phyloP scores from a whole-genome alignment of 345 rosid genomes.

The Fremontodendron californicum region DNA sequence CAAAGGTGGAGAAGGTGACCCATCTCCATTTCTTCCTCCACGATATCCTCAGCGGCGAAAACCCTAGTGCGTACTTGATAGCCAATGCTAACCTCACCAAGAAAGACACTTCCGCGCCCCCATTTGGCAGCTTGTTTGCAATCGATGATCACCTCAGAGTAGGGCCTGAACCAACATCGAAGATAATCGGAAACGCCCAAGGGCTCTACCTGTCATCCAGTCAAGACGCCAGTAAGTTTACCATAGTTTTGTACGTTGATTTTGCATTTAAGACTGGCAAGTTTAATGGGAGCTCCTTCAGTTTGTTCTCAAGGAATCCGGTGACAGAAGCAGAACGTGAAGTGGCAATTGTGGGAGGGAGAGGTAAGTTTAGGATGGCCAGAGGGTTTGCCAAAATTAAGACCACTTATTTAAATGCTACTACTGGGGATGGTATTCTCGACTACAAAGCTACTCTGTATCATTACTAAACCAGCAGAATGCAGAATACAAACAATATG shows the following conservation, averaged over 20 bases:
- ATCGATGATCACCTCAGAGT: constrained; percentile 41
- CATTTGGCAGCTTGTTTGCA: constrained; percentile 35
- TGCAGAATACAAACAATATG: no score
- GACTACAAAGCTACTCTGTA: constrained; percentile 32
- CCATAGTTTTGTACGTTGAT: constrained; percentile 34
- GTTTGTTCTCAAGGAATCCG: constrained; percentile 45
- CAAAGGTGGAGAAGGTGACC: background rate
- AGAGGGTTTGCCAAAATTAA: constrained; percentile 34
- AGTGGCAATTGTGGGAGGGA: constrained; percentile 21
- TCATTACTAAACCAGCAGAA: constrained; percentile 15
- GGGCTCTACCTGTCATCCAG: constrained; percentile 41
- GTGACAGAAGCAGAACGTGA: constrained; percentile 17
- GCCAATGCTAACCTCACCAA: constrained; percentile 23
- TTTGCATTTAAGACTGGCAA: constrained; percentile 36
- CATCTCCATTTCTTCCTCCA: constrained; percentile 31
- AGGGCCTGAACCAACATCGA: constrained; percentile 33
- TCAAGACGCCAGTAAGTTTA: constrained; percentile 13
- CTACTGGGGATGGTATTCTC: constrained; percentile 36
- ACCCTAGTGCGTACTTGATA: constrained; percentile 30
- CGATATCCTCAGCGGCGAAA: constrained; percentile 28
- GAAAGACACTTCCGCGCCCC: background rate
- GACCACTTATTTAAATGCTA: constrained; percentile 22
- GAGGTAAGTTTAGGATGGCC: constrained; percentile 46
- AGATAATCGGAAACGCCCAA: constrained; percentile 36
- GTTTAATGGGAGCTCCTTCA: constrained; percentile 46